Evolutionary conservation across 345 rosid species (phyloP).

Genomic region (Gossypium turneri): DNA sequence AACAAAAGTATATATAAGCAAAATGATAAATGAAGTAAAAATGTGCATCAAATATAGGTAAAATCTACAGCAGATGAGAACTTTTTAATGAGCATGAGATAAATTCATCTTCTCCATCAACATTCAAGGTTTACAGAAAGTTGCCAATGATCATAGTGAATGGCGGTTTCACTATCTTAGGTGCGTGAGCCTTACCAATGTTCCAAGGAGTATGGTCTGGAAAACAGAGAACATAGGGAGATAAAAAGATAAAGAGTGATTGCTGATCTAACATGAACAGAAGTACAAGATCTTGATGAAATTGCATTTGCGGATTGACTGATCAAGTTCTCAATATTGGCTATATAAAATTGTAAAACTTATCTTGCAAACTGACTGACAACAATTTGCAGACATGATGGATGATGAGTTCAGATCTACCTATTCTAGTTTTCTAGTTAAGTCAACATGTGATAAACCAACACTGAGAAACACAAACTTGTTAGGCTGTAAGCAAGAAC

Average conservation of each 20-base stretch:
- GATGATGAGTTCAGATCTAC: not conserved
- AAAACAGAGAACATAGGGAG: not conserved
- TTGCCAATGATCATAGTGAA: not conserved
- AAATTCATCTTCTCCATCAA: not conserved
- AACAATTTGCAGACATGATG: not conserved
- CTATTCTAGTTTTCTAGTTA: not conserved
- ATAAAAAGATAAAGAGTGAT: not conserved
- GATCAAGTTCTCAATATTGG: not conserved
- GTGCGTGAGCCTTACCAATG: not conserved
- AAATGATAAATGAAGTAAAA: not conserved
- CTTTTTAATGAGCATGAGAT: not conserved
- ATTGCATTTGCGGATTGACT: not conserved
- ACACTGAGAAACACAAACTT: not conserved
- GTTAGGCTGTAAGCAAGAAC: not conserved
- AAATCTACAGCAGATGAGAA: not conserved
- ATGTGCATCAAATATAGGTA: not conserved
- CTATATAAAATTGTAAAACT: not conserved
- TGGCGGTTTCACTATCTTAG: not conserved
- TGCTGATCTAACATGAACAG: not conserved
- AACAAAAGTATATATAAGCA: not conserved
- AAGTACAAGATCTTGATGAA: not conserved
- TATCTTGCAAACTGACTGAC: not conserved
- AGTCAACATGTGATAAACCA: not conserved
- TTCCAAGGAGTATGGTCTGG: not conserved
- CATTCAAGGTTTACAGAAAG: not conserved